Evolutionary conservation across 305 asterid species (phyloP).

Genomic region (Solanum hybrid): DNA sequence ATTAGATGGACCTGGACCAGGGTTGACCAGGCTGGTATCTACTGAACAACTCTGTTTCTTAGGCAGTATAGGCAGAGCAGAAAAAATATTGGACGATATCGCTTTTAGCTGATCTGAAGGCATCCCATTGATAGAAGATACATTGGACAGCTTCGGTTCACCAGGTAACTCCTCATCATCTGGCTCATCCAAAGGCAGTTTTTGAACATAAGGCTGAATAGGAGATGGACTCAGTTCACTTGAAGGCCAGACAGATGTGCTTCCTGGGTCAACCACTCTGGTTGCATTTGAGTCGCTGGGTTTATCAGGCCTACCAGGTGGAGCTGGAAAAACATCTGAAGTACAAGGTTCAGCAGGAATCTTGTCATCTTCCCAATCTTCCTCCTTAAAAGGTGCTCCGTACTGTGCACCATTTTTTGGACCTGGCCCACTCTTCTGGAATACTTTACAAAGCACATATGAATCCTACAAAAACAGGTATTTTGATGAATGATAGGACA

Average conservation of each 20-base stretch:
- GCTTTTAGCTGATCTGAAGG: constrained; percentile 12
- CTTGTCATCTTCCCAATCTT: constrained; percentile 63
- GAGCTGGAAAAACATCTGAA: constrained; percentile 4
- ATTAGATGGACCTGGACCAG: constrained; percentile 11
- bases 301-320: constrained; percentile 12
- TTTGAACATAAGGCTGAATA: not conserved
- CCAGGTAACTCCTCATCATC: constrained; percentile 18
- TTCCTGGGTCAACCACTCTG: not conserved
- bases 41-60: constrained; percentile 12
- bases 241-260: constrained; percentile 7
- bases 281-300: constrained; percentile 10
- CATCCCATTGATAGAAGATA: constrained; percentile 5
- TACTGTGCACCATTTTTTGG: constrained; percentile 90
- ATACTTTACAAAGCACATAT: constrained; percentile 67
- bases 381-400: constrained; percentile 84
- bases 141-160: constrained; percentile 12
- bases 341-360: constrained; percentile 16
- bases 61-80: not conserved
- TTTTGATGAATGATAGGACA: not conserved
- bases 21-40: not conserved
- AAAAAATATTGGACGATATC: constrained; percentile 2
- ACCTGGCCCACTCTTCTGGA: constrained; percentile 71
- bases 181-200: not conserved
- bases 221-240: not conserved
- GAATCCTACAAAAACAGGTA: constrained; percentile 36